phyloP scores from a whole-genome alignment of 1,284 basidiomycete genomes.

The Pisolithus thermaeus region DNA sequence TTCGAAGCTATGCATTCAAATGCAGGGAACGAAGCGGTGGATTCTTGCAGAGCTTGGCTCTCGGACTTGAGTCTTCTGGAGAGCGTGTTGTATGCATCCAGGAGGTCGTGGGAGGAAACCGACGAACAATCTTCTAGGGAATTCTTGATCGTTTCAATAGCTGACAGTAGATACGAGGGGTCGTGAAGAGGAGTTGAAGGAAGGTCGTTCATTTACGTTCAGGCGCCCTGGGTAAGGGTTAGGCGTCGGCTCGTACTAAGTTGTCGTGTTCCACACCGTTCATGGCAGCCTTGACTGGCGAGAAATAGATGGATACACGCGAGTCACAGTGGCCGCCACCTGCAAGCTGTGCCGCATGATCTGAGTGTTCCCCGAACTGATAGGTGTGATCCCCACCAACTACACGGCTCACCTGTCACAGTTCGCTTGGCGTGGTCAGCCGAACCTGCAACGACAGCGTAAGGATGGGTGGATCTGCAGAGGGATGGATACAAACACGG shows the following conservation, averaged over 20 bases:
- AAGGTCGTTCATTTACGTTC: not conserved
- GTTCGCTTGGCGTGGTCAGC: too few species aligned
- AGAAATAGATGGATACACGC: not conserved
- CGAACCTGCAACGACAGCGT: too few species aligned
- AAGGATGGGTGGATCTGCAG: too few species aligned
- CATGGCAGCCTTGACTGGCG: slow-evolving; percentile 1
- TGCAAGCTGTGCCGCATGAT: too few species aligned
- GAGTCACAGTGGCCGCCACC: not conserved
- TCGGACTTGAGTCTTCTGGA: slow-evolving; percentile 38
- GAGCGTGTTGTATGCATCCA: slow-evolving; percentile 53
- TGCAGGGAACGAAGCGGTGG: slow-evolving; percentile 22
- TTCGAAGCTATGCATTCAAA: slow-evolving; percentile 27
- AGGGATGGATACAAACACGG: too few species aligned
- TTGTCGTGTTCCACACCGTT: not conserved
- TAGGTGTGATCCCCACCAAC: too few species aligned
- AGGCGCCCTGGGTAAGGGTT: not conserved
- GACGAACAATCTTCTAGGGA: slow-evolving; percentile 33
- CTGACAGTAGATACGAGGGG: slow-evolving; percentile 34
- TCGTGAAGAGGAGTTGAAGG: slow-evolving; percentile 13
- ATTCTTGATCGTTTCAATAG: slow-evolving; percentile 41
- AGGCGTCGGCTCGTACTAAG: not conserved
- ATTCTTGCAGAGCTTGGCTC: slow-evolving; percentile 19
- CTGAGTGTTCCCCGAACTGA: too few species aligned
- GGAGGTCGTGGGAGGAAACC: slow-evolving; percentile 45
- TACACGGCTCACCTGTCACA: too few species aligned